A percentile compares a stretch with the other conserved stretches of the same genome.
Conservation (phyloP, 106 monocot genomes). For the Acanthochlamys bracteata region DNA sequence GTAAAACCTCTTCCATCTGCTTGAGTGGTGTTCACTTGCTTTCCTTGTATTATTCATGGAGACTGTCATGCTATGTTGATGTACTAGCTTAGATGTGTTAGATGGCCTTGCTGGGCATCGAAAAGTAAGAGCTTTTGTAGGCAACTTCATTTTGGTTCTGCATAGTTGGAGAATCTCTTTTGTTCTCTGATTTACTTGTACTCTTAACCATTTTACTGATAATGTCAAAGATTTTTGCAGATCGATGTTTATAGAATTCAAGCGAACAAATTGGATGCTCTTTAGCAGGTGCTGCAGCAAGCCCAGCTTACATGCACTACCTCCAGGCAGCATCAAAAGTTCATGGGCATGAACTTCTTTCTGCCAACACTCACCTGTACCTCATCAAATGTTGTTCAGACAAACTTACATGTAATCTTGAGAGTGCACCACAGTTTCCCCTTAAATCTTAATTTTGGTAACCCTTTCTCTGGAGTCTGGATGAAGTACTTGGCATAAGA, state of each 20-base stretch:
- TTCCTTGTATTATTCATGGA: not conserved
- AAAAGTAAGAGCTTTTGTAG: too few species aligned
- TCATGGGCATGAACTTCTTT: slow-evolving; percentile 88
- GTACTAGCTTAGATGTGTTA: not conserved
- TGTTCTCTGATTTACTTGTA: too few species aligned
- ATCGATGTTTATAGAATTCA: slow-evolving; percentile 95
- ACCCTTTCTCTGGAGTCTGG: too few species aligned
- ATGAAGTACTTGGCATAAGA: too few species aligned
- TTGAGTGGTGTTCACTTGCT: not conserved
- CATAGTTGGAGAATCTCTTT: not conserved
- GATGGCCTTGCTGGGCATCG: not conserved
- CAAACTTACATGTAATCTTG: slow-evolving; percentile 75
- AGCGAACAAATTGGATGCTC: slow-evolving; percentile 90
- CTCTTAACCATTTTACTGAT: not conserved
- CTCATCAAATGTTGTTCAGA: slow-evolving; percentile 96
- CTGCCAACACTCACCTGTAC: slow-evolving; percentile 98
- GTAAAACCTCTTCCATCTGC: slow-evolving; percentile 20
- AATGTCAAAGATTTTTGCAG: slow-evolving; percentile 25
- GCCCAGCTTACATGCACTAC: slow-evolving; percentile 62
- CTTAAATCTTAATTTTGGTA: too few species aligned
- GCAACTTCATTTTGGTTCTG: not conserved
- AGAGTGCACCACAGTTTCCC: not conserved
- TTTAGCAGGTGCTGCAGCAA: slow-evolving; percentile 90
- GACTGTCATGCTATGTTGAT: not conserved
- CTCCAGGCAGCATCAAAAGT: slow-evolving; percentile 77